A percentile compares a stretch with the other conserved stretches of the same genome.
Conservation (phyloP, 129 eudicot species). For the Flaveria trinervia region DNA sequence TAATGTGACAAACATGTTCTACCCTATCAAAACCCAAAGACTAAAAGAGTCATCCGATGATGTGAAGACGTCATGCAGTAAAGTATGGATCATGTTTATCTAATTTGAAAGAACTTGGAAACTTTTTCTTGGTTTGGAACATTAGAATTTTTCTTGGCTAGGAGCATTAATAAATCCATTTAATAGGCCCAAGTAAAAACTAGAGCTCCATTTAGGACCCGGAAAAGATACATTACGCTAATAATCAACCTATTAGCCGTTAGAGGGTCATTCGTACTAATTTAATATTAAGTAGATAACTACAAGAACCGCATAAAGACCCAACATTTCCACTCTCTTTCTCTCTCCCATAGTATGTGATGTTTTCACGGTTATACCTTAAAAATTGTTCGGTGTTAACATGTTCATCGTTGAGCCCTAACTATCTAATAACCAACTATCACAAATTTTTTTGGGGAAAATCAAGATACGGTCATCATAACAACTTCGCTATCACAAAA, state of each 20-base stretch:
- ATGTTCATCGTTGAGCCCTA: background rate
- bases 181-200: background rate
- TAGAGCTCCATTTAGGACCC: background rate
- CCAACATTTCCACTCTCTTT: background rate
- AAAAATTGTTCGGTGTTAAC: no score
- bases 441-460: background rate
- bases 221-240: background rate
- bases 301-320: background rate
- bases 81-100: background rate
- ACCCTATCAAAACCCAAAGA: background rate
- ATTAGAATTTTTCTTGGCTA: background rate
- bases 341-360: no score
- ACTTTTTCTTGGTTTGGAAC: background rate
- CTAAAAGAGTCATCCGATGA: background rate
- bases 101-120: background rate
- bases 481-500: constrained; percentile 3
- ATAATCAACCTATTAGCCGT: background rate
- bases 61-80: background rate
- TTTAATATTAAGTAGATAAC: no score
- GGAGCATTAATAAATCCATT: background rate
- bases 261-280: background rate
- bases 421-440: background rate
- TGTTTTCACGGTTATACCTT: background rate
- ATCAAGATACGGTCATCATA: background rate
- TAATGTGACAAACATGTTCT: background rate